phyloP scores from a whole-genome alignment of 2,329 filamentous ascomycete species.

The Purpureocillium takamizusanense region DNA sequence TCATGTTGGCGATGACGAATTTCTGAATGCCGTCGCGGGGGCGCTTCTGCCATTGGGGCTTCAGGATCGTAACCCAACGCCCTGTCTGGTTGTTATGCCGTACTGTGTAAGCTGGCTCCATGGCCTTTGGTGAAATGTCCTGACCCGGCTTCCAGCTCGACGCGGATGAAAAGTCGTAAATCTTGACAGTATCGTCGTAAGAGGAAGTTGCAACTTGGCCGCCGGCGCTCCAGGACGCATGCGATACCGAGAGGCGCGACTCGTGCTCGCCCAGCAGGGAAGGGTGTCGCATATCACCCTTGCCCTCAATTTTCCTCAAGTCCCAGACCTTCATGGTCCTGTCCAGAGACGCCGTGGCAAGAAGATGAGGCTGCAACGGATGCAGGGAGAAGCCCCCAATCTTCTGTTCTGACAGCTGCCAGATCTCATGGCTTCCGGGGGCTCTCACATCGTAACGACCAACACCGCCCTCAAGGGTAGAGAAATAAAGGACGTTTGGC shows the following conservation, averaged over 20 bases:
- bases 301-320: conserved; percentile 65
- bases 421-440: conserved; percentile 50
- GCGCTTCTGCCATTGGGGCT: conserved; percentile 77
- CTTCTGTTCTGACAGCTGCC: conserved; percentile 79
- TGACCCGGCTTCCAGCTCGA: conserved; percentile 49
- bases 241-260: conserved; percentile 78
- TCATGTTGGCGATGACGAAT: conserved; percentile 95
- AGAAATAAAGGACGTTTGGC: conserved; percentile 73
- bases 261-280: conserved; percentile 71
- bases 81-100: conserved; percentile 94
- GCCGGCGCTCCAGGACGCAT: conserved; percentile 78
- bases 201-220: conserved; percentile 86
- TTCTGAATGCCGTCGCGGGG: conserved; percentile 75
- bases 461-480: conserved; percentile 72
- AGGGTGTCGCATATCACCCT: conserved; percentile 51
- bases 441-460: conserved; percentile 73
- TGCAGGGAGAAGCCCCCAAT: conserved; percentile 89
- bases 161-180: conserved; percentile 67
- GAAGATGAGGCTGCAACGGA: conserved; percentile 68
- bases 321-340: conserved; percentile 91
- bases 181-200: conserved; percentile 92
- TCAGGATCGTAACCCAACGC: conserved; percentile 78
- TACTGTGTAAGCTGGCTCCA: conserved; percentile 62
- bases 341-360: conserved; percentile 86
- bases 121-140: conserved; percentile 48